Evolutionary conservation across 73 alveolate species (phyloP).

Genomic region (Blepharisma stoltei): DNA sequence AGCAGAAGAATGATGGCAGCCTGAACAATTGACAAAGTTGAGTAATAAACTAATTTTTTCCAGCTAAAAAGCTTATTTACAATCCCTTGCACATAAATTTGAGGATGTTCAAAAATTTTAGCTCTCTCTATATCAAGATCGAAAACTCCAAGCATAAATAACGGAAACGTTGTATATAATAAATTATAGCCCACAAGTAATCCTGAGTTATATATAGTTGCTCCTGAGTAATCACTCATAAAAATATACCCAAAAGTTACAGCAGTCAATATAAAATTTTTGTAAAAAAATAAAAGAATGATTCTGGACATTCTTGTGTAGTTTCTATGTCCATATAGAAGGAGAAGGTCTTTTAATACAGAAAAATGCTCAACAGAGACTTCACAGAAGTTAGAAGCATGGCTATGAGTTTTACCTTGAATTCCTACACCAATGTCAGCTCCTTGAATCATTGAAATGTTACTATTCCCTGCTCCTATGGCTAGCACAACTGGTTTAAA

Average conservation of each 20-base stretch:
- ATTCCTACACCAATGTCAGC: conserved; percentile 18
- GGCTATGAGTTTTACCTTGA: neutral
- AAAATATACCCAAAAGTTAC: conserved; percentile 6
- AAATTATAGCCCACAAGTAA: neutral
- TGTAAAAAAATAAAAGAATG: neutral
- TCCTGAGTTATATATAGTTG: neutral
- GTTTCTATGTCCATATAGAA: neutral
- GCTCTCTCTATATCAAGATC: neutral
- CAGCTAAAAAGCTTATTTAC: neutral
- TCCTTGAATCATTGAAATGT: conserved; percentile 10
- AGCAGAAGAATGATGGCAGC: neutral
- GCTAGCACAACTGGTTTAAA: neutral
- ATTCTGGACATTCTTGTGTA: conserved; percentile 2
- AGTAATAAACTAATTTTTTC: conserved; percentile 1
- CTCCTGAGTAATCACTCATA: conserved; percentile 18
- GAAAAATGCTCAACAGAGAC: neutral
- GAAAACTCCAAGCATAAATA: conserved; percentile 1
- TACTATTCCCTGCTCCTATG: neutral
- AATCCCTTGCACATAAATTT: conserved; percentile 8
- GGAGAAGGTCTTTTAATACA: neutral
- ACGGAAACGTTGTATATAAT: conserved; percentile 3
- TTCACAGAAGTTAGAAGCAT: neutral
- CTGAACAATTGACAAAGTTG: neutral
- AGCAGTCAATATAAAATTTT: conserved; percentile 8
- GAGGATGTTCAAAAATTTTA: conserved; percentile 20